Evolutionary conservation across 2,329 filamentous ascomycete genomes (phyloP).

Genomic region (Dothideomycetidae sp.): DNA sequence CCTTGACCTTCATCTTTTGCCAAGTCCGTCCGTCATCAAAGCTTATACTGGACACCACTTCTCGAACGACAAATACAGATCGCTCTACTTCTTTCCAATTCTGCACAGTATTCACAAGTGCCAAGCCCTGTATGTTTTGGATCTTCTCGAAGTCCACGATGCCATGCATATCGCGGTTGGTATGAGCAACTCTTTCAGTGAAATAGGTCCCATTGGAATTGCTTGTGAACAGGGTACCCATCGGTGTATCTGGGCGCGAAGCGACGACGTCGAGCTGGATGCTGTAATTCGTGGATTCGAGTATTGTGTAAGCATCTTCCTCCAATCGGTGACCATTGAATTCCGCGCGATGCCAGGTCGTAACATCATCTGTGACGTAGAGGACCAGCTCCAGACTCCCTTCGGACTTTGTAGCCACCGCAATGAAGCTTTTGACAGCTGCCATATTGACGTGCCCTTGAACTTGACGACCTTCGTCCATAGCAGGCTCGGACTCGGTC

Average conservation of each 20-base stretch:
- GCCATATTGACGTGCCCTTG: constrained; percentile 71
- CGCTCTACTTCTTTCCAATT: constrained; percentile 65
- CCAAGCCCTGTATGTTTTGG: constrained; percentile 77
- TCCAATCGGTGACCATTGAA: constrained; percentile 79
- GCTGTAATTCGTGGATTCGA: constrained; percentile 95
- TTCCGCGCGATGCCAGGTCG: constrained; percentile 79
- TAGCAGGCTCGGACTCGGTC: constrained; percentile 52
- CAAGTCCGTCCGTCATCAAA: constrained; percentile 93
- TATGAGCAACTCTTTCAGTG: constrained; percentile 79
- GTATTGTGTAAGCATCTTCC: constrained; percentile 73
- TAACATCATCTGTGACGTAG: constrained; percentile 72
- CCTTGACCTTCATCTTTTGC: constrained; percentile 49
- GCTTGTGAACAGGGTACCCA: constrained; percentile 85
- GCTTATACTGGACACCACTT: constrained; percentile 67
- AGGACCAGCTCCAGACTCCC: constrained; percentile 83
- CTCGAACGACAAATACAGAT: constrained; percentile 39
- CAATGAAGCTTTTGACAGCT: constrained; percentile 69
- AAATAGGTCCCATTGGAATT: constrained; percentile 98
- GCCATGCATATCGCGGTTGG: constrained; percentile 63
- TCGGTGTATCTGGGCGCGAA: constrained; percentile 46
- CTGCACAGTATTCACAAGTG: constrained; percentile 75
- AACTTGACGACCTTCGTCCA: constrained; percentile 60
- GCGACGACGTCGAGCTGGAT: constrained; percentile 92
- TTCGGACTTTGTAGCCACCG: constrained; percentile 66
- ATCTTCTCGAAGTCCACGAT: constrained; percentile 94